Base-by-base conservation (phyloP, 768 basidiomycete species). In the Rhodocollybia butyracea region DNA sequence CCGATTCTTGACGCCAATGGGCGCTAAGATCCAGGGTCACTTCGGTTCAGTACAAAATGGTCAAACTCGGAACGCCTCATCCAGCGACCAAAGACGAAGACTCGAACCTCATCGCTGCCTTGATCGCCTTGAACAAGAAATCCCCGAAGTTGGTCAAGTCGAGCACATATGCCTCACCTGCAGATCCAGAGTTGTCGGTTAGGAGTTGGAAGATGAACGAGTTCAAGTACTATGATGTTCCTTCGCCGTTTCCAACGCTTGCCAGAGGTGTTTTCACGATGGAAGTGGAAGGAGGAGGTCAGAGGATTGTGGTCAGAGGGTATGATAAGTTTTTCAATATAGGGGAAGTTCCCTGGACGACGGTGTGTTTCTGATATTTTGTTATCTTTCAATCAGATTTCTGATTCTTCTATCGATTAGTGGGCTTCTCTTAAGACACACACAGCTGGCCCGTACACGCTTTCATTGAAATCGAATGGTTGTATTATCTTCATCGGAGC, bases 281-380 rank as follows among this genome's bases (percentile, higher is more conserved):
- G 12, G 79, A 88, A 31, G 53, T 79, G 11, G 55, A 68, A 6
- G 51, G 50, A 1, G 57, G 64, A 36, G 71, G 67, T 40, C 66
- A 77, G 56, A 73, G 85, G 54, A 94, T 99, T 55, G 85, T 97
- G 1, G 88, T 81, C 0, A 76, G 97, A 45, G 97, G 96, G 0
- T 98, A 99, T 66, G 97, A 98, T 76, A 99, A 99, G 74, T 98
- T 99, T 71, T 98, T 98, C 77, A 98, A 97, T 66, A 91, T 97
- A 27, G 91, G 87, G 3, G 97, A 99, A 68, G 93, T 98, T 4
- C 91, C 88, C 2, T 98, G 95, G 94, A 95, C 89, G 0, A 85
- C 85, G 55, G 96, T 96, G 65, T 61, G 90, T 75, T 41, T 34
- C n/a, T n/a, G n/a, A n/a, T n/a, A 46, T 29, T n/a, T n/a, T n/a